Evolutionary conservation across 768 basidiomycete species (phyloP).

Genomic region (Boletus huronensis): DNA sequence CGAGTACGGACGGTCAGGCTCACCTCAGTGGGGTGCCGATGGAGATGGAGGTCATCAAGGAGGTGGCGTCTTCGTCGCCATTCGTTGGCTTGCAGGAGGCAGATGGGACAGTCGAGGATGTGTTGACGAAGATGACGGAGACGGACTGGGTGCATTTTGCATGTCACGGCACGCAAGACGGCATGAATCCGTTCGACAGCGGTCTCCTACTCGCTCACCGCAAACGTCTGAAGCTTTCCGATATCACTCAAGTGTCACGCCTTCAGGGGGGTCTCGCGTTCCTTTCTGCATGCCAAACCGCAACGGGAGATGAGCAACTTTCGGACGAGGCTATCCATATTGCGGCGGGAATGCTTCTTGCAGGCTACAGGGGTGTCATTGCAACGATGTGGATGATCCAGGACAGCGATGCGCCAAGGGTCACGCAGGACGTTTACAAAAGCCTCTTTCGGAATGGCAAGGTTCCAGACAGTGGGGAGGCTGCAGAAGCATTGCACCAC

Average conservation of each 20-base stretch:
- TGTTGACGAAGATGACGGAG: not conserved
- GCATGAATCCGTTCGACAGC: too few relatives aligned
- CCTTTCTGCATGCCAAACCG: not conserved
- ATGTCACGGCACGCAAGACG: too few relatives aligned
- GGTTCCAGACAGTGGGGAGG: not conserved
- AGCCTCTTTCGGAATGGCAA: not conserved
- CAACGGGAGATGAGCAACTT: not conserved
- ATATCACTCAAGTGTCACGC: not conserved
- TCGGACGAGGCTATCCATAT: not conserved
- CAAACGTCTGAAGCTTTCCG: not conserved
- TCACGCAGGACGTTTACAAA: not conserved
- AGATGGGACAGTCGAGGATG: not conserved
- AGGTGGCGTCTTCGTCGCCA: not conserved
- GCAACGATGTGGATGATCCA: constrained; percentile 2
- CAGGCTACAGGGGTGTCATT: not conserved
- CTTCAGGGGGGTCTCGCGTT: constrained; percentile 29
- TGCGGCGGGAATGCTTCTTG: constrained; percentile 1
- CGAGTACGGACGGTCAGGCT: constrained; percentile 8
- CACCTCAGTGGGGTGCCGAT: constrained; percentile 2
- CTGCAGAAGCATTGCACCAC: not conserved
- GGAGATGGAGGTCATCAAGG: constrained; percentile 21
- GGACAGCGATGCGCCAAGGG: not conserved
- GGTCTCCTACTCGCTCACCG: constrained; percentile 3
- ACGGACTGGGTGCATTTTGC: constrained; percentile 26
- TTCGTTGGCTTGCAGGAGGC: not conserved